Percentiles rank a stretch among this genome's conserved stretches.
phyloP scores from a whole-genome alignment of 2,329 filamentous ascomycete genomes.

The Diaporthe nobilis region DNA sequence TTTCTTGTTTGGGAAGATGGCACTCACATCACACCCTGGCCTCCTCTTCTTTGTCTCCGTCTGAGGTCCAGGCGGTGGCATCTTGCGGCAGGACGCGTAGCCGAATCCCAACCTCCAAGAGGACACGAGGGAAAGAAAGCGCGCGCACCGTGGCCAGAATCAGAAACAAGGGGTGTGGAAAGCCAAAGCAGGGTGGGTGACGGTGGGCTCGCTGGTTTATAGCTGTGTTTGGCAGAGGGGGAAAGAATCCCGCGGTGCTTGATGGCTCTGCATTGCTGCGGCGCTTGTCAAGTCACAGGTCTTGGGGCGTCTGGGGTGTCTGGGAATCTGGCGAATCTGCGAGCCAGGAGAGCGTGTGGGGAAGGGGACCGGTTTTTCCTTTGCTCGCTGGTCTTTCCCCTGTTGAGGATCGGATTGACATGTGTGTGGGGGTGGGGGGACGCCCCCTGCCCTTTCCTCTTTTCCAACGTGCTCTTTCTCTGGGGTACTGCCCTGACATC shows the following conservation, averaged over 20 bases:
- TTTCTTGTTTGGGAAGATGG: slow-evolving; percentile 5
- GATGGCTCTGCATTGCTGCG: slow-evolving; percentile 8
- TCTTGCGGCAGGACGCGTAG: slow-evolving; percentile 9
- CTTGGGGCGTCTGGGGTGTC: background rate
- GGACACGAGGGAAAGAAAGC: slow-evolving; percentile 10
- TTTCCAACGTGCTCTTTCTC: background rate
- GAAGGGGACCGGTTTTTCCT: background rate
- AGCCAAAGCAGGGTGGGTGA: slow-evolving; percentile 3
- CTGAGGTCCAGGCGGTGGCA: slow-evolving; percentile 18
- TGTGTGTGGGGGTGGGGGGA: background rate
- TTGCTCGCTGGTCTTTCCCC: slow-evolving; percentile 13
- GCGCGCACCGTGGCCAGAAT: slow-evolving; percentile 19
- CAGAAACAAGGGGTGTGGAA: slow-evolving; percentile 9
- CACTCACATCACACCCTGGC: slow-evolving; percentile 22
- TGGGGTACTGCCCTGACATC: slow-evolving; percentile 28
- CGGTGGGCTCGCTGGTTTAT: slow-evolving; percentile 22
- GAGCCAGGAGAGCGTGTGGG: background rate
- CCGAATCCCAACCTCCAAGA: background rate
- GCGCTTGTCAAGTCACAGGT: background rate
- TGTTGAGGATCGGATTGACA: slow-evolving; percentile 21
- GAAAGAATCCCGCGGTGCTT: slow-evolving; percentile 23
- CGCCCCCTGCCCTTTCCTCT: background rate
- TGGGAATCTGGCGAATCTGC: background rate
- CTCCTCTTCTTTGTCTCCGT: slow-evolving; percentile 26
- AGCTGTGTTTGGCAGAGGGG: slow-evolving; percentile 20